Base-by-base conservation (phyloP, 192 early-diverging fungal genomes). In the Funneliformis geosporum region DNA sequence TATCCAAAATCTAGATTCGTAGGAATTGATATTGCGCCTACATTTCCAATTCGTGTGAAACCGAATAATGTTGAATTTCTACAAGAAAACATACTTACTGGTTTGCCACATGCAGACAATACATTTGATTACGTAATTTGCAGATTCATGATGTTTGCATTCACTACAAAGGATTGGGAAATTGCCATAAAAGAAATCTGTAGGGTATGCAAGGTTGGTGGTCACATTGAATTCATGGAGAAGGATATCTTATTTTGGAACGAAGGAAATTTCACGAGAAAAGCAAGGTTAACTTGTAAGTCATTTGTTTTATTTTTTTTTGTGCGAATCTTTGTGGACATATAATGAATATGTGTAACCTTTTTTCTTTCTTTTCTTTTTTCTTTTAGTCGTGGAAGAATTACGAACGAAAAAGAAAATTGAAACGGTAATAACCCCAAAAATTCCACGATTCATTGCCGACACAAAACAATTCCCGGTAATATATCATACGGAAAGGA, bases 51-150 rank as follows among this genome's bases (percentile, higher is more conserved):
- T 5, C 5, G 18, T 7, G 42, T 25, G n/a, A 66, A 65, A 11
- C 38, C 47, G n/a, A 50, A 77, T 18, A 85, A 85, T 60, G 82
- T 79, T 46, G 55, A 67, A 66, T 85, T 85, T 77, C 14, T 64
- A 5, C n/a, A 80, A 11, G 72, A 11, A 5, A 85, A 85, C 47
- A 59, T 81, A 0, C 50, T 85, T 1, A 76, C 75, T 0, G 82
- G 82, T 12, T 18, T 85, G 10, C 71, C 60, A 44, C 83, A 61
- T 33, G 73, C 79, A 28, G 66, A 80, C 69, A 77, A 78, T 42
- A 61, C 71, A 38, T 85, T 85, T 76, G 84, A 85, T 55, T 85
- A 79, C 46, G 55, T 85, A 18, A 46, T 76, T 0, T 64, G 78
- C 61, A 76, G 84, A 50, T 46, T 85, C 14, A 75, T 85, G 46